Evolutionary conservation across 768 basidiomycete genomes (phyloP), one percentile per base, ranked within the genome.

Genomic region (Phaffia tasmanica): DNA sequence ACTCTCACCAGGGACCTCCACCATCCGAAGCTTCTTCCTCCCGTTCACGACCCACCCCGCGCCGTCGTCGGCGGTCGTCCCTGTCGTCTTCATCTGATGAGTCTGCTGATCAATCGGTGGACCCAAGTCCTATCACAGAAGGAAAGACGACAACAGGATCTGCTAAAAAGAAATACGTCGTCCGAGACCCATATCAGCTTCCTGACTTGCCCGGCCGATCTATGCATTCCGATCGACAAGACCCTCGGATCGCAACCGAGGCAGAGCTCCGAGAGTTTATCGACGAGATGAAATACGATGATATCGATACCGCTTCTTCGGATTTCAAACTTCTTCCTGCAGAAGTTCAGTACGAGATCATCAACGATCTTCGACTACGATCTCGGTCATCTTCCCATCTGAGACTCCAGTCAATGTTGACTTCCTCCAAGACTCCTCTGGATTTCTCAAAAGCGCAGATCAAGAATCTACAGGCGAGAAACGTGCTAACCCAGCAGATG

Each of bases 381-480:
- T 97, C 93, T 0, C 83, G 95, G 3, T 93, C 97, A 77, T 93
- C 89, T 16, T 94, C 90, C 11, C 87, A 93, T 78, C 85, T 84
- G 42, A 87, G 95, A 3, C 78, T 98, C 55, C 87, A 95, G 72
- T 85, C 86, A 64, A 99, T 99, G 95, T 79, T 94, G 23, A 81
- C 79, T 63, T 82, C 81, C 54, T 82, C 91, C 0, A 80, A 79
- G 1, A 94, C 92, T 0, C 85, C 95, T 0, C 79, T 97, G 63
- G 95, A 98, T 75, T 99, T 99, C 75, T 97, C 92, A 0, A 91
- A 87, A 72, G 87, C 94, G 70, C 95, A 99, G 75, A 98, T 99
- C 75, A 82, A 85, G 76, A 87, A 89, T 72, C 81, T 99, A 14
- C 82, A 85, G 70, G 86, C 95, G 75, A 81, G 95, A 48, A 99